These are phyloP conservation scores for Mollisia scopiformis DNA, from an alignment of 2,329 filamentous ascomycete genomes.

Conservation along the genomic window DNA sequence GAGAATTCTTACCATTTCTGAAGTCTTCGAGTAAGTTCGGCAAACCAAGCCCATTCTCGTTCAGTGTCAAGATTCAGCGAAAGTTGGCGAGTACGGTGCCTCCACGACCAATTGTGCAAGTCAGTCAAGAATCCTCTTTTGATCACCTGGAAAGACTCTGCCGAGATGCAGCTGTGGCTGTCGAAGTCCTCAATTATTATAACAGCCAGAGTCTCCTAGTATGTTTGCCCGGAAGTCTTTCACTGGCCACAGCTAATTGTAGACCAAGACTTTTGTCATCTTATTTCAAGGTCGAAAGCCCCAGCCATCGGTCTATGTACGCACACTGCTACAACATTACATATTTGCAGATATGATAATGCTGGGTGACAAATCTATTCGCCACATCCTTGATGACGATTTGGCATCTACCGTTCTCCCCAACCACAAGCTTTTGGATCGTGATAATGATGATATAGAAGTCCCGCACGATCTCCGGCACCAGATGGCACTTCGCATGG, in stretches of 20 bases:
- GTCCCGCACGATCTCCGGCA: constrained; percentile 73
- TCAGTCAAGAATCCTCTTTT: constrained; percentile 73
- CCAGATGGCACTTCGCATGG: constrained; percentile 73
- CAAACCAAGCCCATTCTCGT: constrained; percentile 72
- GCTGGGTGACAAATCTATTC: constrained; percentile 68
- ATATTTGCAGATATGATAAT: constrained; percentile 75
- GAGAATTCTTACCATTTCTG: constrained; percentile 54
- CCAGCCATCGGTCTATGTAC: constrained; percentile 81
- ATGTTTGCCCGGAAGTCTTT: constrained; percentile 32
- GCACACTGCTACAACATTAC: constrained; percentile 76
- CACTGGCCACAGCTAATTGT: constrained; percentile 10
- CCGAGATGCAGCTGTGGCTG: constrained; percentile 70
- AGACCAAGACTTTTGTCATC: constrained; percentile 67
- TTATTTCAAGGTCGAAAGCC: constrained; percentile 79
- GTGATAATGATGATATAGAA: constrained; percentile 76
- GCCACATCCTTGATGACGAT: constrained; percentile 80
- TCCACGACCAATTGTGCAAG: constrained; percentile 83
- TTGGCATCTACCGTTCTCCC: constrained; percentile 78
- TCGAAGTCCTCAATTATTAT: constrained; percentile 67
- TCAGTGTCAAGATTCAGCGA: constrained; percentile 89
- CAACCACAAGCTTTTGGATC: constrained; percentile 70
- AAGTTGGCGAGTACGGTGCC: constrained; percentile 92
- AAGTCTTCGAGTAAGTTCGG: constrained; percentile 64
- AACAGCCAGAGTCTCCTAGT: constrained; percentile 73
- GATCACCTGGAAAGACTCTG: constrained; percentile 71